A percentile compares a stretch with the other conserved stretches of the same genome.
phyloP scores from a whole-genome alignment of 1,284 basidiomycete species.

The Melampsora americana region DNA sequence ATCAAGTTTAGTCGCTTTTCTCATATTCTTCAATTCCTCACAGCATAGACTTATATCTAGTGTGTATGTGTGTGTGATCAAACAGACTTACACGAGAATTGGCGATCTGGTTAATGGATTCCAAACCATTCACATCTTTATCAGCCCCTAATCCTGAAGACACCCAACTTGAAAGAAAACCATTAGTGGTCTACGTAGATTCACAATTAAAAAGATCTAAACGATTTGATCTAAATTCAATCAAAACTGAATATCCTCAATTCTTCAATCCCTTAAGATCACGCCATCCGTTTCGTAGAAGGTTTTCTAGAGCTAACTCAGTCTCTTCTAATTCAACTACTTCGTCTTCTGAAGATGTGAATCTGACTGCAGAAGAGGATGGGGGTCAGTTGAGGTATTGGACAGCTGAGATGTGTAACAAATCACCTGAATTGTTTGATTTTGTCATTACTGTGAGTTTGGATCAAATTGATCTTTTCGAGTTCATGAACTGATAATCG shows the following conservation, averaged over 20 bases:
- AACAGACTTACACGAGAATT: slow-evolving; percentile 82
- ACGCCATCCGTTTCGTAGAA: slow-evolving; percentile 16
- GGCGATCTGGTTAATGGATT: slow-evolving; percentile 79
- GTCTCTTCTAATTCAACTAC: slow-evolving; percentile 11
- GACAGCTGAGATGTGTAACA: slow-evolving; percentile 93
- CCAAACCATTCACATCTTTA: no score
- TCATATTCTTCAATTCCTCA: not conserved
- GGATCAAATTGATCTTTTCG: not conserved
- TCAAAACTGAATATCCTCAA: slow-evolving; percentile 79
- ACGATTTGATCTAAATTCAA: slow-evolving; percentile 88
- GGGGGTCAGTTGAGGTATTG: slow-evolving; percentile 94
- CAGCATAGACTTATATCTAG: not conserved
- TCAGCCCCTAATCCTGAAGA: no score
- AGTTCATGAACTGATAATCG: not conserved
- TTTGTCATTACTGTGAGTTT: slow-evolving; percentile 84
- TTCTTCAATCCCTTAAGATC: slow-evolving; percentile 68
- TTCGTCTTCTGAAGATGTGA: slow-evolving; percentile 50
- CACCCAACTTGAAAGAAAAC: not conserved
- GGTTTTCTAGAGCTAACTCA: slow-evolving; percentile 24
- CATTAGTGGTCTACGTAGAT: slow-evolving; percentile 70
- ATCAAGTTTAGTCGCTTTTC: slow-evolving; percentile 57
- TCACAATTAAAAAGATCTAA: slow-evolving; percentile 83
- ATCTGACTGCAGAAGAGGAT: slow-evolving; percentile 60
- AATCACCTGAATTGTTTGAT: slow-evolving; percentile 88
- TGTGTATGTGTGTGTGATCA: not conserved